Evolutionary conservation across 305 asterid species (phyloP).

Genomic region (Fraxinus velutina): DNA sequence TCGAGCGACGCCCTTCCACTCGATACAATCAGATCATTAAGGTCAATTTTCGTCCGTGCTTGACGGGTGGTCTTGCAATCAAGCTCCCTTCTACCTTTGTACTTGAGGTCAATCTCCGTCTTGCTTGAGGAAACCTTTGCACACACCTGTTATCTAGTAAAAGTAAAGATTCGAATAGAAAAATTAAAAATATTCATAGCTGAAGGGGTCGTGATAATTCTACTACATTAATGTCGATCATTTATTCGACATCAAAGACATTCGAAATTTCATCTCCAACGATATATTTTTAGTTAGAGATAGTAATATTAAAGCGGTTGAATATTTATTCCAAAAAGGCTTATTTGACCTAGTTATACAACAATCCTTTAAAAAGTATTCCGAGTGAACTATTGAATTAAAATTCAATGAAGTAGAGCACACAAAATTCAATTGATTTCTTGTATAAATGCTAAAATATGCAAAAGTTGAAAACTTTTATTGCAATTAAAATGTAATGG

Average conservation of each 20-base stretch:
- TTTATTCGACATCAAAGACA: background rate
- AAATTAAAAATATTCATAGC: background rate
- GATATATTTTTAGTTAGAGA: background rate
- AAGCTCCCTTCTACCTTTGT: background rate
- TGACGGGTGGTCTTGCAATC: background rate
- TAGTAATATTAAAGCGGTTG: background rate
- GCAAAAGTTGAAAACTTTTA: background rate
- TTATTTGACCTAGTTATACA: background rate
- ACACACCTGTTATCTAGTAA: background rate
- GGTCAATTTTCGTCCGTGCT: background rate
- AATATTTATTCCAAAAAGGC: background rate
- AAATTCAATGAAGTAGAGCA: too few relatives aligned
- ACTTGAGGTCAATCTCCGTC: background rate
- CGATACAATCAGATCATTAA: too few relatives aligned
- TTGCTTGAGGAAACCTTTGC: background rate
- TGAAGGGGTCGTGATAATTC: background rate
- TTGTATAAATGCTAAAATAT: background rate
- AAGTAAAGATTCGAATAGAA: background rate
- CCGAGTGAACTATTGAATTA: too few relatives aligned
- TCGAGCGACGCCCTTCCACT: background rate
- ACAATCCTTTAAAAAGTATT: too few relatives aligned
- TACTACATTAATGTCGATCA: background rate
- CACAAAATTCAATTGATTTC: too few relatives aligned
- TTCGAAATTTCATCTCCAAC: background rate
- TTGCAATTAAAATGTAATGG: background rate